Conservation (phyloP, 805 yeast genomes). For the Wickerhamomyces strasburgensis region DNA sequence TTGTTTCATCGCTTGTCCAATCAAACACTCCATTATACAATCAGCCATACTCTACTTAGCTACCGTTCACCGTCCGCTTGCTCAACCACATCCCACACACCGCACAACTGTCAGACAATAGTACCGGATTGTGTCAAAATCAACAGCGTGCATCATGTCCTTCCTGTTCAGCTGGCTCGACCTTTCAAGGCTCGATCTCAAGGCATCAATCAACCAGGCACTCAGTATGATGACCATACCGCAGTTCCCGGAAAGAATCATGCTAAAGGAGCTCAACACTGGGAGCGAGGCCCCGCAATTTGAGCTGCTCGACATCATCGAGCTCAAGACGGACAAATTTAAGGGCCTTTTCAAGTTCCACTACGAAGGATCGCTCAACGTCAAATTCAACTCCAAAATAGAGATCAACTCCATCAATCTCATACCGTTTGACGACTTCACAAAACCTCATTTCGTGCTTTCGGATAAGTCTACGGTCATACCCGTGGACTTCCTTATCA, state of each 20-base stretch:
- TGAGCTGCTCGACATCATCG: conserved; percentile 21
- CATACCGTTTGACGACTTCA: conserved; percentile 24
- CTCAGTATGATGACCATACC: conserved; percentile 15
- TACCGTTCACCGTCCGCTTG: neutral
- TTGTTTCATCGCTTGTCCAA: neutral
- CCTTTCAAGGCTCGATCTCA: conserved; percentile 17
- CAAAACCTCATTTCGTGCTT: conserved; percentile 23
- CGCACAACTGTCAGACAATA: no score
- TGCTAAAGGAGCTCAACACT: conserved; percentile 13
- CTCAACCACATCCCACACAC: neutral
- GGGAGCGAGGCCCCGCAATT: conserved; percentile 18
- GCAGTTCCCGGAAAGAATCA: conserved; percentile 19
- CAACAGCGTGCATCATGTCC: conserved; percentile 19
- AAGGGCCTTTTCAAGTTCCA: conserved; percentile 23
- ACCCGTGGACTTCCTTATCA: conserved; percentile 23
- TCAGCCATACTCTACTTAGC: no score
- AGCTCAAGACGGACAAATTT: conserved; percentile 16
- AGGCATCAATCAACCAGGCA: conserved; percentile 18
- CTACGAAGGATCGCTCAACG: conserved; percentile 19
- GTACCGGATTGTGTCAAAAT: neutral
- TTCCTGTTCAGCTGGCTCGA: conserved; percentile 23
- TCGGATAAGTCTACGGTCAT: conserved; percentile 21
- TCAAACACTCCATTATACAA: neutral
- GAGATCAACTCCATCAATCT: conserved; percentile 23
- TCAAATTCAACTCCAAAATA: conserved; percentile 17